Percentiles rank a stretch among this genome's conserved stretches.
These are phyloP conservation scores for Cladophialophora exuberans DNA, from an alignment of 2,329 filamentous ascomycete genomes.

Conservation along the genomic window DNA sequence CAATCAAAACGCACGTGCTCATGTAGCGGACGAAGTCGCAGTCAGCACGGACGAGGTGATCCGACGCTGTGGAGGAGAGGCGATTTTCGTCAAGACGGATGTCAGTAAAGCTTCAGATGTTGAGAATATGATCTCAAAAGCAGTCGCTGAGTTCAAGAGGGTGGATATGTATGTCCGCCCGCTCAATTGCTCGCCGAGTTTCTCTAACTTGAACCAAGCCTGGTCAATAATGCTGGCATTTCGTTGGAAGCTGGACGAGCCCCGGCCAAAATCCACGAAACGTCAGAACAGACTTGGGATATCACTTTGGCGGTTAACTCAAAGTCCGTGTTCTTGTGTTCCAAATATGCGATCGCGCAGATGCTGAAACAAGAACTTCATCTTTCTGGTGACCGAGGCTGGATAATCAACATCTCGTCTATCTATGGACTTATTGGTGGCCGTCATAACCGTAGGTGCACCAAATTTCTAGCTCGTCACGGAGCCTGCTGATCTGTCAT, in stretches of 20 bases:
- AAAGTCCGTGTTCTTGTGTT: constrained; percentile 92
- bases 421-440: constrained; percentile 7
- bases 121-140: constrained; percentile 40
- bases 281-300: constrained; percentile 72
- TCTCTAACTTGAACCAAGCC: constrained; percentile 39
- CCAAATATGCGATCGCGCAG: constrained; percentile 75
- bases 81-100: constrained; percentile 50
- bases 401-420: constrained; percentile 48
- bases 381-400: constrained; percentile 35
- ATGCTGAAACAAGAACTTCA: constrained; percentile 20
- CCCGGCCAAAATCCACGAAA: constrained; percentile 48
- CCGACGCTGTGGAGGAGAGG: constrained; percentile 34
- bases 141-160: constrained; percentile 43
- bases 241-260: too few relatives aligned
- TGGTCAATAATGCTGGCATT: constrained; percentile 97
- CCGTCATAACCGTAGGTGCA: not conserved
- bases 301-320: constrained; percentile 72
- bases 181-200: not conserved
- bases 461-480: not conserved
- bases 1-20: constrained; percentile 1
- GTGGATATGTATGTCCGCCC: constrained; percentile 48
- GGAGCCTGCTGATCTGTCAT: not conserved
- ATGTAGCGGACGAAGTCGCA: not conserved
- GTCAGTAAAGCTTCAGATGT: constrained; percentile 44
- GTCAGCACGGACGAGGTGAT: constrained; percentile 43